A percentile compares a stretch with the other conserved stretches of the same genome.
phyloP scores from a whole-genome alignment of 768 basidiomycete species.

The Russula emetica region DNA sequence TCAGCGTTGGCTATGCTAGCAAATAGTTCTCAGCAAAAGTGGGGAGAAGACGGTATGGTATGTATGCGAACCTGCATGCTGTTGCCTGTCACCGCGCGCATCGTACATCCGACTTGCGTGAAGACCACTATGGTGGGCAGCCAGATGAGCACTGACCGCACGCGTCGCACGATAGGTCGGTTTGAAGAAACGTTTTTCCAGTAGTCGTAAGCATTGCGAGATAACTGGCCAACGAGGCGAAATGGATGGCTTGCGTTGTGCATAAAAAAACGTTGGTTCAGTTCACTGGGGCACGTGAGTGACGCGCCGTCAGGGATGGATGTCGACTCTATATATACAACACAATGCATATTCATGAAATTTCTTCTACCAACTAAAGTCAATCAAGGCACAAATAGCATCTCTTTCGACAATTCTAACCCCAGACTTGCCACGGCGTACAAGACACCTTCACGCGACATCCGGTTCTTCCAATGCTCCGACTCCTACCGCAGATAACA shows the following conservation, averaged over 20 bases:
- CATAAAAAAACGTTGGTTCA: constrained; percentile 6
- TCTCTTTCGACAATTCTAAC: constrained; percentile 28
- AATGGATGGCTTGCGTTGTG: background rate
- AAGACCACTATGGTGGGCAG: constrained; percentile 20
- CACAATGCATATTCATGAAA: no score
- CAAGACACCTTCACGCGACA: constrained; percentile 23
- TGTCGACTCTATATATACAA: no score
- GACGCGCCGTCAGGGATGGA: background rate
- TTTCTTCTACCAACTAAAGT: no score
- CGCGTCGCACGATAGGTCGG: constrained; percentile 3
- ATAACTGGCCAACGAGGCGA: constrained; percentile 1
- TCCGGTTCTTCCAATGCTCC: constrained; percentile 26
- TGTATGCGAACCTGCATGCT: constrained; percentile 27
- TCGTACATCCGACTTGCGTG: constrained; percentile 21
- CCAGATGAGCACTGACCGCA: constrained; percentile 19
- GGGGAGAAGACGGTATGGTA: background rate
- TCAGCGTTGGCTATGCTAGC: constrained; percentile 28
- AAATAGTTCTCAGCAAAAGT: background rate
- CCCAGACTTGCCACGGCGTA: constrained; percentile 30
- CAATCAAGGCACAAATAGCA: constrained; percentile 24
- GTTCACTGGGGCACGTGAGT: background rate
- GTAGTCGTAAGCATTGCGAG: constrained; percentile 4
- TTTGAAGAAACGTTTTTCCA: background rate
- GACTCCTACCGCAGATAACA: constrained; percentile 13
- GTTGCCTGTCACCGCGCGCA: constrained; percentile 22